Percentiles rank a stretch among this genome's conserved stretches.
phyloP scores from a whole-genome alignment of 208 protist species.

The Trypanosoma conorhini region DNA sequence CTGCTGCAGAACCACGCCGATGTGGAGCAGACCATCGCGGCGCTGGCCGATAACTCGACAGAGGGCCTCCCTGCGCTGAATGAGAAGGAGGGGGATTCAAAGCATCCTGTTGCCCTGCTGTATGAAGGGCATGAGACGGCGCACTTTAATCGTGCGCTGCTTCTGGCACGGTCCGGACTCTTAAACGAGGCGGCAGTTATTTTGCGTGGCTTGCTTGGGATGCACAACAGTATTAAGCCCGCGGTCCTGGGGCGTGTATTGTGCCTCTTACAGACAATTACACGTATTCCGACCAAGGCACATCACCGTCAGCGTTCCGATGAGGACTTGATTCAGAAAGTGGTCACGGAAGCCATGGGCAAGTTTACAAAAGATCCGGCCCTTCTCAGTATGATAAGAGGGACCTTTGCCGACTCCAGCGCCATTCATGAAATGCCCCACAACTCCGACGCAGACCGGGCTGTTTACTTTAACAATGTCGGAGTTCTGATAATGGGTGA shows the following conservation, averaged over 20 bases:
- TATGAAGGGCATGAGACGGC: slow-evolving; percentile 87
- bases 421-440: slow-evolving; percentile 73
- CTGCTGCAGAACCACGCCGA: slow-evolving; percentile 63
- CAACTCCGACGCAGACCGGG: slow-evolving; percentile 46
- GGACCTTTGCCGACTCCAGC: slow-evolving; percentile 76
- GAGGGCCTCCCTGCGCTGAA: slow-evolving; percentile 24
- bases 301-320: slow-evolving; percentile 60
- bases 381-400: slow-evolving; percentile 49
- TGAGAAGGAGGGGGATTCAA: slow-evolving; percentile 24
- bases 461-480: slow-evolving; percentile 88
- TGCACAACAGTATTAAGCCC: slow-evolving; percentile 50
- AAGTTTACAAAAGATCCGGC: slow-evolving; percentile 44
- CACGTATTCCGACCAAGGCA: slow-evolving; percentile 41
- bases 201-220: slow-evolving; percentile 72
- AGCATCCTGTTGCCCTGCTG: slow-evolving; percentile 37
- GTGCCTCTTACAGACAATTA: slow-evolving; percentile 85
- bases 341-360: slow-evolving; percentile 51
- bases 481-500: slow-evolving; percentile 76
- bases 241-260: slow-evolving; percentile 53
- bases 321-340: slow-evolving; percentile 75
- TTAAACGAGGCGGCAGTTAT: slow-evolving; percentile 58
- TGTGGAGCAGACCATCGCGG: slow-evolving; percentile 46
- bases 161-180: slow-evolving; percentile 68
- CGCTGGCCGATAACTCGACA: slow-evolving; percentile 32
- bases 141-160: slow-evolving; percentile 72